Evolutionary conservation across 164 flowering plant species (phyloP).

Genomic region (Brasenia schreberi): DNA sequence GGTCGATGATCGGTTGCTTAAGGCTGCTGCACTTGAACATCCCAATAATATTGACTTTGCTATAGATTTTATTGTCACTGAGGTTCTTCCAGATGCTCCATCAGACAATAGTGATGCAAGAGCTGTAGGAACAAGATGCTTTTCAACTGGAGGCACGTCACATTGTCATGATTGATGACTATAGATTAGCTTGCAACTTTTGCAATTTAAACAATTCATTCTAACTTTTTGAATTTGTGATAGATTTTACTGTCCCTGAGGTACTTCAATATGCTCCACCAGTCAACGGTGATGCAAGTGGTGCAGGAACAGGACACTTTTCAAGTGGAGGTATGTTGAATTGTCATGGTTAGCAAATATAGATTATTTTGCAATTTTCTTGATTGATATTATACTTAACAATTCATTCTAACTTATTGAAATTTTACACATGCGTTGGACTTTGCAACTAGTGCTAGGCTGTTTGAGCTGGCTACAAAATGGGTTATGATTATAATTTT

Average conservation of each 20-base stretch:
- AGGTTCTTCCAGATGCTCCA: constrained; percentile 36
- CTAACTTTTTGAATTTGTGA: constrained; percentile 37
- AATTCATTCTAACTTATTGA: constrained; percentile 10
- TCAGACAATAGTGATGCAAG: not conserved
- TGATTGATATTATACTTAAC: no score
- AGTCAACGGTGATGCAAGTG: not conserved
- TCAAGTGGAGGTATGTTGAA: not conserved
- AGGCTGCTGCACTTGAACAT: constrained; percentile 84
- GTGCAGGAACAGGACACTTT: no score
- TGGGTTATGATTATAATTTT: no score
- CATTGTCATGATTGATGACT: no score
- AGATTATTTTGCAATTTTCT: no score
- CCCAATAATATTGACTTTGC: constrained; percentile 56
- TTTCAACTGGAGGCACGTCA: not conserved
- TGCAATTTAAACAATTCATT: no score
- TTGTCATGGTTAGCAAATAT: no score
- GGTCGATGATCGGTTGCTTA: constrained; percentile 67
- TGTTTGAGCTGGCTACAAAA: no score
- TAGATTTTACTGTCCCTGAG: constrained; percentile 42
- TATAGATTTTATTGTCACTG: constrained; percentile 44
- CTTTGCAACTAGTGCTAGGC: no score
- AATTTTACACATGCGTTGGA: not conserved
- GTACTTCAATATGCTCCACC: constrained; percentile 30
- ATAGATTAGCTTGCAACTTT: no score
- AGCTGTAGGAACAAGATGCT: not conserved